Percentiles rank a stretch among this genome's conserved stretches.
Conservation (phyloP, 495 filamentous ascomycete genomes). For the Letharia lupina region DNA sequence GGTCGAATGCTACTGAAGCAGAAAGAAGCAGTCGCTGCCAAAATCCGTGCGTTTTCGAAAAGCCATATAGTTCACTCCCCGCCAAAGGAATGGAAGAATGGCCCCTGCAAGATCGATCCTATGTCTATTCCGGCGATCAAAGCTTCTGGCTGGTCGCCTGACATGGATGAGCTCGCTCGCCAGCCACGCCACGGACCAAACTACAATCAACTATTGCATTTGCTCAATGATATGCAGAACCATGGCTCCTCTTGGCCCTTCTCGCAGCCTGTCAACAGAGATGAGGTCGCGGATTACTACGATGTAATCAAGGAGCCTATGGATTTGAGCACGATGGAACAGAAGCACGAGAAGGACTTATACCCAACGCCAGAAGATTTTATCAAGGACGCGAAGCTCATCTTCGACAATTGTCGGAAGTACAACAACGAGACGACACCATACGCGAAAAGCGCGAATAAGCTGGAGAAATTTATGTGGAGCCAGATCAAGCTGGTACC, state of each 20-base stretch:
- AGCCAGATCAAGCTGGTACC: constrained; percentile 83
- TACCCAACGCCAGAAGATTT: constrained; percentile 92
- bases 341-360: constrained; percentile 85
- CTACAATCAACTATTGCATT: constrained; percentile 83
- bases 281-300: constrained; percentile 96
- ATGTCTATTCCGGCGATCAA: constrained; percentile 75
- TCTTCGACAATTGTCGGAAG: constrained; percentile 89
- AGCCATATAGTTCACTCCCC: constrained; percentile 81
- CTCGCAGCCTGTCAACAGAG: constrained; percentile 83
- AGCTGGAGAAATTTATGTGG: constrained; percentile 97
- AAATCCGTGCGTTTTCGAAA: constrained; percentile 85
- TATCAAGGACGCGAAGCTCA: constrained; percentile 77
- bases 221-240: constrained; percentile 93
- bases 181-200: constrained; percentile 97
- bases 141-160: constrained; percentile 85
- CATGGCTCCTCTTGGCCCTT: constrained; percentile 90
- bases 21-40: constrained; percentile 87
- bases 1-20: constrained; percentile 96
- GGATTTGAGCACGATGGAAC: constrained; percentile 94
- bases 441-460: constrained; percentile 92
- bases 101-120: constrained; percentile 62
- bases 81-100: constrained; percentile 77
- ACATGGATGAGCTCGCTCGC: constrained; percentile 94
- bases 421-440: constrained; percentile 95
- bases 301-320: constrained; percentile 97